These are phyloP conservation scores for Colletotrichum aenigma DNA, from an alignment of 2,329 filamentous ascomycete genomes.

Conservation along the genomic window DNA sequence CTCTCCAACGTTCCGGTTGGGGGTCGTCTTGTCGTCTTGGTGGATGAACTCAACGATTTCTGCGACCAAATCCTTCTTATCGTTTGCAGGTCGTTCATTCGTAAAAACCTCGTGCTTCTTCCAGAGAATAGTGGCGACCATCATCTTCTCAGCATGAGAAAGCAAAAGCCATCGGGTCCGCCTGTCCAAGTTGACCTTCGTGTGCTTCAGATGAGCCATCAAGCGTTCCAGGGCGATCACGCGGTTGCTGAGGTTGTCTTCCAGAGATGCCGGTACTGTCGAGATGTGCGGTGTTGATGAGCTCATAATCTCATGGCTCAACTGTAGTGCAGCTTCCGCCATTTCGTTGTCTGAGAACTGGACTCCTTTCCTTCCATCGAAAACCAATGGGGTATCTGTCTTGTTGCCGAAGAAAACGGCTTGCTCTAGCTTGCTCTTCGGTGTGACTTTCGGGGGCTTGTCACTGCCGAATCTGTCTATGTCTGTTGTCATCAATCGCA, in stretches of 20 bases:
- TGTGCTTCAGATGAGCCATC: conserved; percentile 70
- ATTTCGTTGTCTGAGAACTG: conserved; percentile 74
- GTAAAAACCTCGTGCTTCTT: conserved; percentile 75
- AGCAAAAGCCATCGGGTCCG: conserved; percentile 79
- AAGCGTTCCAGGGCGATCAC: conserved; percentile 77
- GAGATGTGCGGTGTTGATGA: conserved; percentile 79
- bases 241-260: conserved; percentile 78
- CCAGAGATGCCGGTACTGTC: conserved; percentile 74
- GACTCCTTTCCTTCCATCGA: conserved; percentile 70
- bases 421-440: conserved; percentile 90
- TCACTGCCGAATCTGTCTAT: conserved; percentile 64
- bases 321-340: conserved; percentile 74
- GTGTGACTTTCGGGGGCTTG: conserved; percentile 68
- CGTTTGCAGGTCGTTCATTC: conserved; percentile 59
- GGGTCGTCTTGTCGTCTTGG: conserved; percentile 74
- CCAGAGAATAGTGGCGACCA: conserved; percentile 81
- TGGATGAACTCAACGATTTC: conserved; percentile 79
- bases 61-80: conserved; percentile 73
- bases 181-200: conserved; percentile 69
- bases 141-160: conserved; percentile 90
- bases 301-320: conserved; percentile 82
- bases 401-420: conserved; percentile 90
- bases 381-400: conserved; percentile 85
- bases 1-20: conserved; percentile 69
- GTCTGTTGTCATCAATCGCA: conserved; percentile 64